A percentile compares a stretch with the other conserved stretches of the same genome.
Conservation (phyloP, 2,329 filamentous ascomycete species). For the Hypoxylon sp. region DNA sequence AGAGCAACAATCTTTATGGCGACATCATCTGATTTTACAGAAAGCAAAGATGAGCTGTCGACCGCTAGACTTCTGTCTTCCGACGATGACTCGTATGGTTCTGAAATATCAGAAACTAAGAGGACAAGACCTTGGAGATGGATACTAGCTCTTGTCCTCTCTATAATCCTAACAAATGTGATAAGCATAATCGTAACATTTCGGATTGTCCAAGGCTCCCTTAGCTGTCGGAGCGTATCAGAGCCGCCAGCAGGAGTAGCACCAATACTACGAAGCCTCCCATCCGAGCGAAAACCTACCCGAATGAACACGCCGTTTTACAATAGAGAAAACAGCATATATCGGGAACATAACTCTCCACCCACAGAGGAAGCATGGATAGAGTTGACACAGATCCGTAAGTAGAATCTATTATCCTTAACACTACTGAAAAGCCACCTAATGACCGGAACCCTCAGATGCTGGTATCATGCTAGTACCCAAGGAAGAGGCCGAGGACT, state of each 20-base stretch:
- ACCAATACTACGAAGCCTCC: constrained; percentile 5
- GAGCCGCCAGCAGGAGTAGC: constrained; percentile 23
- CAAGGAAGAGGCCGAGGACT: constrained; percentile 18
- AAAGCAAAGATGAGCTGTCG: constrained; percentile 13
- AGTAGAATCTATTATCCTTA: too few relatives aligned
- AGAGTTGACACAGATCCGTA: constrained; percentile 31
- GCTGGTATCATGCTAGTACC: constrained; percentile 25
- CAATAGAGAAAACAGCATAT: constrained; percentile 19
- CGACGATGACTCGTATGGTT: constrained; percentile 2
- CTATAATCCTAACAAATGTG: constrained; percentile 1
- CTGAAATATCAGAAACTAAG: neutral
- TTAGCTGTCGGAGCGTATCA: neutral
- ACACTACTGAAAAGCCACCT: too few relatives aligned
- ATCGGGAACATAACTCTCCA: constrained; percentile 22
- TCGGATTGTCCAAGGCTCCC: neutral
- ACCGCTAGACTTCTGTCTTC: constrained; percentile 1
- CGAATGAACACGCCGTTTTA: constrained; percentile 27
- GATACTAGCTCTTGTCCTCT: constrained; percentile 1
- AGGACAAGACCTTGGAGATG: neutral
- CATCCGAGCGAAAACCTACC: constrained; percentile 2
- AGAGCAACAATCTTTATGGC: constrained; percentile 1
- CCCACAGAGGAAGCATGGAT: constrained; percentile 22
- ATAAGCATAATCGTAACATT: constrained; percentile 2
- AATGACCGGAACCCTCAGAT: constrained; percentile 2
- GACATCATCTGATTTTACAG: constrained; percentile 3